These are phyloP conservation scores for Ustilago vetiveriae DNA, from an alignment of 1,284 basidiomycete species.

Conservation along the genomic window DNA sequence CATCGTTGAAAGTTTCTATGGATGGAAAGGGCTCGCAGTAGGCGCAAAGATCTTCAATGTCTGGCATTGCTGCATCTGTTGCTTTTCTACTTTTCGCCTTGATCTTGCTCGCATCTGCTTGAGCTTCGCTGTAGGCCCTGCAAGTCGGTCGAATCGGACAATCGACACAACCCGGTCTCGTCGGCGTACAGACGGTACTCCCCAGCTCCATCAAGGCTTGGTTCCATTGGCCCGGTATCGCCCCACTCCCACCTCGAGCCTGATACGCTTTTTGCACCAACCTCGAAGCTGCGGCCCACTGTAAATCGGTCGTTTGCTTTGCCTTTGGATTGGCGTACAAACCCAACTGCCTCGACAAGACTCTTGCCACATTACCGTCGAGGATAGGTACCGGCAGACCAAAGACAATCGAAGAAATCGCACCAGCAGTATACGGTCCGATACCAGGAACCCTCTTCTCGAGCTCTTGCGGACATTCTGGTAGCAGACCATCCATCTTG, in stretches of 20 bases:
- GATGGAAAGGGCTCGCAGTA: slow-evolving; percentile 55
- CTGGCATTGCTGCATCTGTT: slow-evolving; percentile 4
- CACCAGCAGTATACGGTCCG: slow-evolving; percentile 81
- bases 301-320: slow-evolving; percentile 55
- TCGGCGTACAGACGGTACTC: slow-evolving; percentile 41
- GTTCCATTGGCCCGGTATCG: slow-evolving; percentile 60
- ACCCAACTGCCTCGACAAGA: slow-evolving; percentile 58
- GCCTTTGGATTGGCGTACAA: slow-evolving; percentile 58
- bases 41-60: slow-evolving; percentile 60
- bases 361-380: slow-evolving; percentile 63
- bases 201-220: slow-evolving; percentile 66
- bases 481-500: slow-evolving; percentile 76
- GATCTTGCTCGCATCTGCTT: slow-evolving; percentile 8
- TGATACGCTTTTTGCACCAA: slow-evolving; percentile 47
- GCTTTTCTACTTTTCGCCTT: neutral
- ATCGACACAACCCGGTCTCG: slow-evolving; percentile 48
- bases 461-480: slow-evolving; percentile 80
- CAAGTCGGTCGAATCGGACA: slow-evolving; percentile 58
- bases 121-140: slow-evolving; percentile 29
- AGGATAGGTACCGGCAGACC: slow-evolving; percentile 60
- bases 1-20: no score
- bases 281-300: slow-evolving; percentile 55
- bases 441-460: slow-evolving; percentile 87
- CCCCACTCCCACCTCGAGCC: slow-evolving; percentile 15
- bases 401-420: slow-evolving; percentile 63